These are phyloP conservation scores for Tolypocladium inflatum DNA, from an alignment of 2,329 filamentous ascomycete species.

Conservation along the genomic window DNA sequence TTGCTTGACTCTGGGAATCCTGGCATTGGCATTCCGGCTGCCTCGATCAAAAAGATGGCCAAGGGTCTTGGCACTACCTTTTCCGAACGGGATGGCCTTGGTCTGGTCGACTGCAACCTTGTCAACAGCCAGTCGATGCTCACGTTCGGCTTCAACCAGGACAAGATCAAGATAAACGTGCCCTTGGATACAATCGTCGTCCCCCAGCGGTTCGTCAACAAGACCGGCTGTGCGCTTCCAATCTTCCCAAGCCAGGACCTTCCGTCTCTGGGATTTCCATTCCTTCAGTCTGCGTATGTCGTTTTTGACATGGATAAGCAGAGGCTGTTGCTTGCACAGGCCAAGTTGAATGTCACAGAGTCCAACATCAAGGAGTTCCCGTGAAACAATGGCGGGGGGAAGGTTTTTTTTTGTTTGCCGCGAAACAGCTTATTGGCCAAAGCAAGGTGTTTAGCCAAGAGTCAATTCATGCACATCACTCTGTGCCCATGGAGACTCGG, in stretches of 20 bases:
- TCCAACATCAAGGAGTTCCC: not conserved
- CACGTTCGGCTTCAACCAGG: conserved; percentile 1
- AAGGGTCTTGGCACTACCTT: not conserved
- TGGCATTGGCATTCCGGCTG: not conserved
- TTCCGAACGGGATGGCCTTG: not conserved
- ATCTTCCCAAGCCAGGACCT: not conserved
- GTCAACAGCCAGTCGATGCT: not conserved
- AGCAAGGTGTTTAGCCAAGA: no score
- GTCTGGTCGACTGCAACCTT: not conserved
- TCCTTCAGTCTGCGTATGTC: conserved; percentile 1
- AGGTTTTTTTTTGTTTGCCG: no score
- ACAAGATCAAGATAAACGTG: not conserved
- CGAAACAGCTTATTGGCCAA: no score
- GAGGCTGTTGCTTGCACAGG: conserved; percentile 1
- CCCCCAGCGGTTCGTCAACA: not conserved
- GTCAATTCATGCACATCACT: no score
- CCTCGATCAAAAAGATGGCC: not conserved
- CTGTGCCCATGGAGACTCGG: no score
- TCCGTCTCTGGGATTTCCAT: not conserved
- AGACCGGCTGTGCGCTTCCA: not conserved
- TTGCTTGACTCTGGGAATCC: not conserved
- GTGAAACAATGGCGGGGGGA: not conserved
- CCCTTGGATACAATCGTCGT: not conserved
- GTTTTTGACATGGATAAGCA: conserved; percentile 1
- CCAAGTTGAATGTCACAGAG: not conserved